These are phyloP conservation scores for Staphylotrichum longicolle DNA, from an alignment of 495 filamentous ascomycete species.

Conservation along the genomic window DNA sequence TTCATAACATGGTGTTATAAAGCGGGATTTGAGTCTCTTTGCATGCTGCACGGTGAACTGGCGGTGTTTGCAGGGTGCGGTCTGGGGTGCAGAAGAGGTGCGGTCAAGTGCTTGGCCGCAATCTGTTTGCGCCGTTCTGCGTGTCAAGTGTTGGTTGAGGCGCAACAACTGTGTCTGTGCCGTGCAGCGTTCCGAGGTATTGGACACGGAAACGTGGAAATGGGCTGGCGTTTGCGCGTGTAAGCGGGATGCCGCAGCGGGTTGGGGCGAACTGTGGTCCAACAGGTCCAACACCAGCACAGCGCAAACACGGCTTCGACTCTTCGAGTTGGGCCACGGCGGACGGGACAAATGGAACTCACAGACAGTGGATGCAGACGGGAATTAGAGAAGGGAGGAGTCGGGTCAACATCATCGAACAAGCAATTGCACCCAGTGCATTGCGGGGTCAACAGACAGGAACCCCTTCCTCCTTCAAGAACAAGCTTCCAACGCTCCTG, in stretches of 20 bases:
- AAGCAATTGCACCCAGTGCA: conserved; percentile 1
- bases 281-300: too few relatives aligned
- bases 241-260: background rate
- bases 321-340: background rate
- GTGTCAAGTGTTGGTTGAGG: background rate
- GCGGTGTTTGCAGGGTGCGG: background rate
- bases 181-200: conserved; percentile 3
- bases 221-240: background rate
- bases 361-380: too few relatives aligned
- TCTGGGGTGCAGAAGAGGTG: too few relatives aligned
- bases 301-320: background rate
- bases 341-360: too few relatives aligned
- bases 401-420: background rate
- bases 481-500: conserved; percentile 16
- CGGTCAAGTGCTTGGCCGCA: too few relatives aligned
- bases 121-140: background rate
- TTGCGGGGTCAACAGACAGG: too few relatives aligned
- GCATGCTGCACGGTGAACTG: conserved; percentile 5
- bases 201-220: background rate
- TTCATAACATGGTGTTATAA: conserved; percentile 9
- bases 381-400: background rate
- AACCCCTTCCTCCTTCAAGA: background rate
- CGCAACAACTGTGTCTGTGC: conserved; percentile 4
- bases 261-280: background rate
- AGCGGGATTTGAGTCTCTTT: background rate